phyloP scores from a whole-genome alignment of 1,284 basidiomycete species.

The Trichosporon inkin region DNA sequence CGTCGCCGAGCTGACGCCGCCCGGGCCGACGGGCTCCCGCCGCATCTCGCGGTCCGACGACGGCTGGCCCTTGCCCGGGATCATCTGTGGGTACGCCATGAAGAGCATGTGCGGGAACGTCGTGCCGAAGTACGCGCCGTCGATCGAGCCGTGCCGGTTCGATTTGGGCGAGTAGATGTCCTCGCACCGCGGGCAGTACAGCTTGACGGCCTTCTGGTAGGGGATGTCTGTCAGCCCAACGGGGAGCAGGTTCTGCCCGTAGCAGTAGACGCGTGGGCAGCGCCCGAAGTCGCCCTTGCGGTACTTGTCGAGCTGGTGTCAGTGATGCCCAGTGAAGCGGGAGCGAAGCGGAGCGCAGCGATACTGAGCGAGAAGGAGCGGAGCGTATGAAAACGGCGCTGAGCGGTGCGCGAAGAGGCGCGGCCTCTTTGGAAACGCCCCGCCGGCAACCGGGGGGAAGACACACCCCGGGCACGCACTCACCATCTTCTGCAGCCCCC shows the following conservation, averaged over 20 bases:
- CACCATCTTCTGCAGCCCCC: constrained; percentile 94
- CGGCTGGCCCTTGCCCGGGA: constrained; percentile 71
- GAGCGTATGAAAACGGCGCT: no score
- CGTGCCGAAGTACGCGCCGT: constrained; percentile 94
- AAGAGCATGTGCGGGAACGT: constrained; percentile 93
- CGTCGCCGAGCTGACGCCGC: constrained; percentile 60
- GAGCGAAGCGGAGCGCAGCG: background rate
- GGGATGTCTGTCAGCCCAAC: constrained; percentile 89
- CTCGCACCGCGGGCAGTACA: constrained; percentile 93
- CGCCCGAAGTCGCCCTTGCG: constrained; percentile 94
- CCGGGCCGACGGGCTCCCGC: constrained; percentile 35
- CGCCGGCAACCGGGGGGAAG: background rate
- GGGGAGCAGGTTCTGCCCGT: constrained; percentile 85
- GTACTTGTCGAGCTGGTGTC: constrained; percentile 83
- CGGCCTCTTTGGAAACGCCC: background rate
- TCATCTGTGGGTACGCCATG: constrained; percentile 87
- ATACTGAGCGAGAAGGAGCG: no score
- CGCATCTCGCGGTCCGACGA: constrained; percentile 47
- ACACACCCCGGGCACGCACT: no score
- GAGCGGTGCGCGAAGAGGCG: no score
- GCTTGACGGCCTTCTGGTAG: constrained; percentile 93
- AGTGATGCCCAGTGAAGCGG: background rate
- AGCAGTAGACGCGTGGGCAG: constrained; percentile 89
- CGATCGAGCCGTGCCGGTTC: constrained; percentile 87
- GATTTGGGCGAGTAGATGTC: constrained; percentile 95